Evolutionary conservation across 2,329 filamentous ascomycete genomes (phyloP), one percentile per base, ranked within the genome.

Genomic region (Phoma herbarum): DNA sequence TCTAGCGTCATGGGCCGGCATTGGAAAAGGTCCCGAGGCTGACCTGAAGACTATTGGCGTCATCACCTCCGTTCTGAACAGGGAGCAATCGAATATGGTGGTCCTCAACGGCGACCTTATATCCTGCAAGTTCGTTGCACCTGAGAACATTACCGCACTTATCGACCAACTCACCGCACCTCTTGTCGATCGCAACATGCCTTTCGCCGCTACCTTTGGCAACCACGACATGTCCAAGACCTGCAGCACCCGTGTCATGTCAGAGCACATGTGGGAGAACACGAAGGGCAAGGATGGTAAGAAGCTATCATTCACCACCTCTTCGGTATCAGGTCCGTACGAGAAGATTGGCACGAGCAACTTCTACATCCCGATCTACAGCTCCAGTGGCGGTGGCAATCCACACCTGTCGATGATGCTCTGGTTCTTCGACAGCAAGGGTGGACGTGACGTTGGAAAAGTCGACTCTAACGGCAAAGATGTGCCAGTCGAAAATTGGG

Each of bases 81-180:
- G 72, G 0, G 88, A 91, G 57, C 66, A 59, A 0, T 83, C 86
- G 0, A 80, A 86, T 37, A 79, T 92, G 0, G 88, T 89, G 0
- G 85, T 92, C 0, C 74, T 92, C 26, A 92, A 91, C 53, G 89
- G 90, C 14, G 90, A 92, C 65, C 79, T 92, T 3, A 87, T 90
- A 53, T 89, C 88, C 0, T 88, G 89, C 37, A 88, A 91, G 58
- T 68, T 65, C 45, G 57, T 72, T 4, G 61, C 52, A 10, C 56
- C 64, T 10, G 53, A 63, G 2, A 60, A 67, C 23, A 53, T 50
- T n/a, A 71, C 67, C 6, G 23, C 42, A 1, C 35, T 70, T 31
- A 62, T 74, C 28, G 67, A 74, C 39, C 66, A 68, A 35, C 53
- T 74, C 20, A 54, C 73, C 16, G 39, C 60, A 9, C 73, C 73